Base-by-base conservation (phyloP, 2,329 filamentous ascomycete genomes). In the Aspergillus ustus region DNA sequence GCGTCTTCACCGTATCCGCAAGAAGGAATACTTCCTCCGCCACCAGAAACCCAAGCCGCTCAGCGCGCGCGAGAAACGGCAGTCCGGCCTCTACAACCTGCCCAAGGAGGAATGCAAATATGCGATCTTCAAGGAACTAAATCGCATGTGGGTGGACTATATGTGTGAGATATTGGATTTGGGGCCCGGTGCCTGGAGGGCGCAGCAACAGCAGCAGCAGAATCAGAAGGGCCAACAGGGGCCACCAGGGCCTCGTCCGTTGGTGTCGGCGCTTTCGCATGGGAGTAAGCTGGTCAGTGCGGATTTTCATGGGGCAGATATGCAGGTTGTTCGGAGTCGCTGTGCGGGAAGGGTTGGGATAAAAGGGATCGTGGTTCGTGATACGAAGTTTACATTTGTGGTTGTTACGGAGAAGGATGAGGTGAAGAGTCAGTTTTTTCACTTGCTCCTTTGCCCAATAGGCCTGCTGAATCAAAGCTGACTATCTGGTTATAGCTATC, bases 331-430 rank as follows among this genome's bases (percentile, higher is more conserved):
- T 59, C 81, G 93, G 69, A 95, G 93, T 75, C 80, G 86, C 31
- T 97, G 93, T 74, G 86, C 90, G 17, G 88, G 91, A 57, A 84
- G 94, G 17, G 93, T 99, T 0, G 94, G 95, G 0, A 78, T 94
- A 57, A 86, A 83, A 69, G 95, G 95, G 17, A 94, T 98, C 69
- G 91, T 98, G 63, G 87, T 97, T 45, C 88, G 91, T 74, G 95
- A 99, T 79, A 89, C 91, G 55, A 92, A 90, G 74, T 94, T 91
- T 71, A 89, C 90, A 1, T 91, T 98, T 77, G 91, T 96, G 75
- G 80, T 99, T 63, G 84, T 98, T 44, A 97, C 92, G 2, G 82
- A 77, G 70, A 84, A 83, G 67, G 84, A 93, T 77, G 81, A 84
- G 67, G 71, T 95, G 48, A 96, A 95, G 80, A 82, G 83, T 85